Base-by-base conservation (phyloP, 139 green algal species). In the Mychonastes homosphaera region DNA sequence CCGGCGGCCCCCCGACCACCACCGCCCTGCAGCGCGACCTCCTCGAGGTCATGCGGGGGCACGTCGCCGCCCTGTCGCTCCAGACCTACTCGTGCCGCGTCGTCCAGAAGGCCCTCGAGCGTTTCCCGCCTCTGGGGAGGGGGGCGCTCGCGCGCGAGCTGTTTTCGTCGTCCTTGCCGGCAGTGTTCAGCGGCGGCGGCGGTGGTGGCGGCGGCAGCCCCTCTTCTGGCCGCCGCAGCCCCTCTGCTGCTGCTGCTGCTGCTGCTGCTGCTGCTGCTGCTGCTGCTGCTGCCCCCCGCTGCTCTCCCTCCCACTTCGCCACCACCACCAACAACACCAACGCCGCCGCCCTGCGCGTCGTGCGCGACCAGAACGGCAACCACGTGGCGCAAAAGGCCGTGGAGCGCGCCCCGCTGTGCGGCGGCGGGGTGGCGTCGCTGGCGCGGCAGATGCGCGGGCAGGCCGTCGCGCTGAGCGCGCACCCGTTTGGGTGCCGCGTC, bases 321-420 rank as follows among this genome's bases (percentile, higher is more conserved):
- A n/a, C n/a, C n/a, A n/a, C n/a, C n/a, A n/a, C n/a, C n/a, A n/a
- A n/a, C n/a, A n/a, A n/a, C n/a, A n/a, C n/a, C n/a, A 76, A 91
- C 15, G 77, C 75, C 0, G 58, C 83, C 40, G 77, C 89, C 27
- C 83, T 91, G 66, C 69, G 78, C 38, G 91, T 81, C 60, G 80
- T 95, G 44, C 72, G 77, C 24, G 89, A 97, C 70, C 86, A 94
- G 73, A 97, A 97, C 48, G 90, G 88, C 61, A 97, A 97, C 76
- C 90, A 97, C 63, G 89, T 97, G 35, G 85, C 96, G 19, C 88
- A 96, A 59, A 92, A 88, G 61, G 45, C 33, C 13, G 26, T 43
- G 27, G 19, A 18, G 23, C 9, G 6, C 10, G 19, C 8, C 9
- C 41, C 41, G 19, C 6, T 8, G 7, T n/a, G 7, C 41, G 24